Evolutionary conservation across 805 yeast species (phyloP), one percentile per base, ranked within the genome.

Genomic region (Debaryomyces hansenii): DNA sequence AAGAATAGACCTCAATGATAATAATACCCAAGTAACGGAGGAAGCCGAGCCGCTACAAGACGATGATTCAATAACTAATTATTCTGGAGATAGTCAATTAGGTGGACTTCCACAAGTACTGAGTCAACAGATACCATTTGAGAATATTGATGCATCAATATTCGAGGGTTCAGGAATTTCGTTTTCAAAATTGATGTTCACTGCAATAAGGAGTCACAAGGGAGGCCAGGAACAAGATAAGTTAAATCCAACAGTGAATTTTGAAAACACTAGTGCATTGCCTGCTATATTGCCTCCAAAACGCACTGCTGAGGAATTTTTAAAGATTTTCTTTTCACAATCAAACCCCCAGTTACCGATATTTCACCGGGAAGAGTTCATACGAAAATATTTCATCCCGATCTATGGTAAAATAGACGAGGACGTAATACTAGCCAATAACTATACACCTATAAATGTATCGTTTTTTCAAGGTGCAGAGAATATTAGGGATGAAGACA

Each of bases 321-420:
- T 90, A 7, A 75, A 81, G 32, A 71, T 80, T 2, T 90, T 78
- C 61, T 91, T 91, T 59, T 80, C 86, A 16, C 90, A 86, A 56
- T 80, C 91, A 12, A 90, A 91, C 60, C 74, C 95, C 2, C 96
- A 90, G 62, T 63, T 88, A 21, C 97, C 97, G 0, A 75, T 91
- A 4, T 66, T 90, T 40, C 96, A 91, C 61, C 75, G 96, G 27
- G 96, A 89, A 56, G 80, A 78, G 53, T 90, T 90, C 57, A 63
- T 91, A 37, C 69, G 70, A 40, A 69, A 72, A 21, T 83, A 82
- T 57, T 90, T 87, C 60, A 79, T 81, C 54, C 97, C 96, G 0
- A 74, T 90, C 1, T 90, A 90, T 61, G 97, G 97, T 0, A 65
- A 74, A 4, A 68, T 87, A 48, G 79, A 84, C 11, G 55, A 70